Evolutionary conservation across 139 green algal genomes (phyloP), one percentile per base, ranked within the genome.

Genomic region (Desmodesmus armatus): DNA sequence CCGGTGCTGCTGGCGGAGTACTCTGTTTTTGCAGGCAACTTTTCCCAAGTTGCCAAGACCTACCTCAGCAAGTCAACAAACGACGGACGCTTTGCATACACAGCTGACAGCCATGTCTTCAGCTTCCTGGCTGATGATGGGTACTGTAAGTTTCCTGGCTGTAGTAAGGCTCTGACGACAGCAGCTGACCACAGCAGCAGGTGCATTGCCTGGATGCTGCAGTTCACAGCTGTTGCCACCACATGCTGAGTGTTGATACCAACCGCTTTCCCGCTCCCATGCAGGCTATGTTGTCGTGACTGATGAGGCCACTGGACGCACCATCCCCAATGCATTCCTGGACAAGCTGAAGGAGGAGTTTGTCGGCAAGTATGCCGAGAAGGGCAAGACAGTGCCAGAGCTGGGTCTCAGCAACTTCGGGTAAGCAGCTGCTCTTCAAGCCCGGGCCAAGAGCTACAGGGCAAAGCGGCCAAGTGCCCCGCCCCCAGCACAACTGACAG

Each of bases 291-390:
- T 98, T 65, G 96, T 96, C n/a, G 96, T 99, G 0, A 96, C 97
- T 17, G 95, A 99, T 47, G 96, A 98, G 80, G 91, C 90, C 7
- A 96, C 95, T 74, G 96, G 96, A 0, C 85, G 97, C 27, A 93
- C 97, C 39, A 95, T 99, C 37, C 95, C 96, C 2, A 98, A 98
- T 81, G 96, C 94, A 15, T 99, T 98, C 86, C 81, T 99, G 60
- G 95, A 99, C 73, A 92, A 91, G 29, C 89, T 98, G 44, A 77
- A 83, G 23, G 74, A 63, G 3, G 95, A 98, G 71, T 98, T 96
- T 47, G 33, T 85, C 47, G 55, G 31, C n/a, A 97, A 95, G 79
- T 96, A 93, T 87, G 92, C 90, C 33, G 91, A 96, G n/a, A 95
- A 93, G 72, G 94, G 88, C 2, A 79, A 87, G 23, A 87, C 79